These are phyloP conservation scores for Suhomyces coccinellae DNA, from an alignment of 1,139 yeast genomes.

Conservation along the genomic window DNA sequence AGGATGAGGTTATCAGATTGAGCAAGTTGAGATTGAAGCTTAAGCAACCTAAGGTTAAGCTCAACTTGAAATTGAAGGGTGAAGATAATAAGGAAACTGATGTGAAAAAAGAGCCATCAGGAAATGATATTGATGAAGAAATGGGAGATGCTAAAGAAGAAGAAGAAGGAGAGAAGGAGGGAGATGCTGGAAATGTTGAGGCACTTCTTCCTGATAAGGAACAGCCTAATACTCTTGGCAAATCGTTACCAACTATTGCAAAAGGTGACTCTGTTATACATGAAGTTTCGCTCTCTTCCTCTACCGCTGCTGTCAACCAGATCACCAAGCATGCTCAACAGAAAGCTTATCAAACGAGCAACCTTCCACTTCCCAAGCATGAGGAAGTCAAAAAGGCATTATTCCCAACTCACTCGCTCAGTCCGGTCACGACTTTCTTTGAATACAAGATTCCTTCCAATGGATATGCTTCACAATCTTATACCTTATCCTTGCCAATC, in stretches of 20 bases:
- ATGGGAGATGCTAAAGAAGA: slow-evolving; percentile 8
- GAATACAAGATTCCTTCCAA: slow-evolving; percentile 49
- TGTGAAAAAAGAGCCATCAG: slow-evolving; percentile 22
- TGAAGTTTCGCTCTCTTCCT: slow-evolving; percentile 20
- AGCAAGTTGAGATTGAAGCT: slow-evolving; percentile 30
- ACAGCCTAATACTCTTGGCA: slow-evolving; percentile 21
- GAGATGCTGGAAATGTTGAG: background rate
- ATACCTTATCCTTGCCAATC: slow-evolving; percentile 45
- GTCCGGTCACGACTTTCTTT: slow-evolving; percentile 28
- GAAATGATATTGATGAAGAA: slow-evolving; percentile 20
- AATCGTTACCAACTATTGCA: slow-evolving; percentile 19
- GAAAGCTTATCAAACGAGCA: slow-evolving; percentile 21
- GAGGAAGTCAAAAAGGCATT: slow-evolving; percentile 32
- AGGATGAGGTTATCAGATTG: slow-evolving; percentile 19
- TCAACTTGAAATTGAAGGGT: slow-evolving; percentile 23
- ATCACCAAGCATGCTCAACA: slow-evolving; percentile 31
- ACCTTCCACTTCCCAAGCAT: slow-evolving; percentile 21
- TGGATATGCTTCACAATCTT: slow-evolving; percentile 45
- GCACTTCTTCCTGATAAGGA: slow-evolving; percentile 6
- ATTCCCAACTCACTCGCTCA: slow-evolving; percentile 35
- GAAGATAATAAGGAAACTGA: slow-evolving; percentile 23
- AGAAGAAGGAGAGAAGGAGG: slow-evolving; percentile 9
- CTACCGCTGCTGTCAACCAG: slow-evolving; percentile 19
- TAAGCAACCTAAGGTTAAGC: slow-evolving; percentile 28
- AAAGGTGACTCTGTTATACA: slow-evolving; percentile 23